phyloP scores from a whole-genome alignment of 1,284 basidiomycete species.

The Leccinum solheimii region DNA sequence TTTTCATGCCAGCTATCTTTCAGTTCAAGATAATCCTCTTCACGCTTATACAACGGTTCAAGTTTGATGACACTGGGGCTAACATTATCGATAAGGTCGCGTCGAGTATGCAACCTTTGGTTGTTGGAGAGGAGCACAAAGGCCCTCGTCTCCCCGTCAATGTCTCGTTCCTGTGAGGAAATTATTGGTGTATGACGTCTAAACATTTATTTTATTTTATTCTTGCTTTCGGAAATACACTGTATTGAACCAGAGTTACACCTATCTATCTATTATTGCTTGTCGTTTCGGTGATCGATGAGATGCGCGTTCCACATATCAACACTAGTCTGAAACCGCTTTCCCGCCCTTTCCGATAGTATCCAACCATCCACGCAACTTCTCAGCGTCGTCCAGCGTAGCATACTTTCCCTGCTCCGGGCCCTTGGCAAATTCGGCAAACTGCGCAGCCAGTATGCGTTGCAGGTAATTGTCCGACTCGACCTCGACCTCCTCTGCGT shows the following conservation, averaged over 20 bases:
- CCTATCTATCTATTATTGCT: not conserved
- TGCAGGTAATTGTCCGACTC: slow-evolving; percentile 7
- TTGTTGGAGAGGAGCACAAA: slow-evolving; percentile 10
- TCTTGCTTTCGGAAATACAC: not conserved
- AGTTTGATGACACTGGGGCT: slow-evolving; percentile 3
- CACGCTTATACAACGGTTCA: slow-evolving; percentile 5
- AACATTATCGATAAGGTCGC: slow-evolving; percentile 2
- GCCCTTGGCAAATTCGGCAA: slow-evolving; percentile 17
- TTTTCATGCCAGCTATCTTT: slow-evolving; percentile 5
- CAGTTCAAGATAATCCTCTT: slow-evolving; percentile 15
- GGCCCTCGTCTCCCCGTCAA: slow-evolving; percentile 11
- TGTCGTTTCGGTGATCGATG: not conserved
- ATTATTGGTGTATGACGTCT: not conserved
- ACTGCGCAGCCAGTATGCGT: slow-evolving; percentile 7
- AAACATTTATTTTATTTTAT: not conserved
- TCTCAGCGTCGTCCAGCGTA: slow-evolving; percentile 14
- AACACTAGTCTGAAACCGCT: not conserved
- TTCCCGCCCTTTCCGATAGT: slow-evolving; percentile 5
- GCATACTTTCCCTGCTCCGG: slow-evolving; percentile 12
- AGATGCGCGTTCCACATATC: not conserved
- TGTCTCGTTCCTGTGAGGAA: not conserved
- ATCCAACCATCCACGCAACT: slow-evolving; percentile 9
- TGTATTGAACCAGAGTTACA: not conserved
- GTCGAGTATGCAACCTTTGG: slow-evolving; percentile 13
- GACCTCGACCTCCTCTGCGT: slow-evolving; percentile 10